These are phyloP conservation scores for Globisporangium sylvaticum DNA, from an alignment of 352 stramenopile genomes.

Conservation along the genomic window DNA sequence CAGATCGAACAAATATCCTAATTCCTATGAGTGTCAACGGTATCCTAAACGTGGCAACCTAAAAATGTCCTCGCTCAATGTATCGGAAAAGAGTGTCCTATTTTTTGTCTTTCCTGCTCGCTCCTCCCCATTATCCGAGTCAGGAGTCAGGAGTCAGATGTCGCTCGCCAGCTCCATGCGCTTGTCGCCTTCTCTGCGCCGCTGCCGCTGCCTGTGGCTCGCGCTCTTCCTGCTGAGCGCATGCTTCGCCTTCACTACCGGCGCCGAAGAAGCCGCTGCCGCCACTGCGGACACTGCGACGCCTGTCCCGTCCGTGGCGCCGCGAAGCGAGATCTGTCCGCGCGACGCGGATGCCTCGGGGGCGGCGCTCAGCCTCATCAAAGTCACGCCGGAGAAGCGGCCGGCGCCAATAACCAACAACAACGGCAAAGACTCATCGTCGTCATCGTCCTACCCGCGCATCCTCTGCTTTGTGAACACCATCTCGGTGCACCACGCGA, in stretches of 20 bases:
- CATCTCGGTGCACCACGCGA: constrained; percentile 65
- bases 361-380: constrained; percentile 36
- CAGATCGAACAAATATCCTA: too few relatives aligned
- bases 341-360: constrained; percentile 42
- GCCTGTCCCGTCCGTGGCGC: background rate
- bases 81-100: too few relatives aligned
- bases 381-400: constrained; percentile 29
- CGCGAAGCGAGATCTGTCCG: constrained; percentile 52
- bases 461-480: constrained; percentile 83
- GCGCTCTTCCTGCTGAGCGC: background rate
- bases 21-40: too few relatives aligned
- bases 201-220: background rate
- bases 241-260: background rate
- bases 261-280: background rate
- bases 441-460: constrained; percentile 26
- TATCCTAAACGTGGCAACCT: too few relatives aligned
- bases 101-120: too few relatives aligned
- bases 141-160: too few relatives aligned
- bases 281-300: background rate
- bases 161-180: background rate
- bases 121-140: too few relatives aligned
- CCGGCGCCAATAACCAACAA: background rate
- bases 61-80: too few relatives aligned
- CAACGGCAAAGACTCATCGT: constrained; percentile 11
- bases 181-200: background rate